phyloP scores from a whole-genome alignment of 768 basidiomycete genomes.

The Boletales sp. region DNA sequence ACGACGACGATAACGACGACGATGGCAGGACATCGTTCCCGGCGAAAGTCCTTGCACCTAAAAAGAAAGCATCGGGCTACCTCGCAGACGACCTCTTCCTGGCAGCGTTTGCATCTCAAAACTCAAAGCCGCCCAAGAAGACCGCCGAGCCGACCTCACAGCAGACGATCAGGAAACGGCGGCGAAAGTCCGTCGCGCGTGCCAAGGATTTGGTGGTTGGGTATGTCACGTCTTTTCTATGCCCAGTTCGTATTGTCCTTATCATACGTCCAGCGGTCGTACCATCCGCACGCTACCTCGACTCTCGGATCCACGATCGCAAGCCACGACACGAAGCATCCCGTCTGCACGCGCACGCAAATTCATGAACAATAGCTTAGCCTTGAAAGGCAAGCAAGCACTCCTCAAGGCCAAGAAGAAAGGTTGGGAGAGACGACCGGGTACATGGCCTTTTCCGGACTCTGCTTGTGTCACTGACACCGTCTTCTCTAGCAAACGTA shows the following conservation, averaged over 20 bases:
- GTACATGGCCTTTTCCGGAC: slow-evolving; percentile 34
- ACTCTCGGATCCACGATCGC: slow-evolving; percentile 24
- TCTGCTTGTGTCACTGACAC: background rate
- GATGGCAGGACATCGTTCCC: background rate
- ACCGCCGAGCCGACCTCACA: slow-evolving; percentile 21
- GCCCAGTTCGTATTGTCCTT: background rate
- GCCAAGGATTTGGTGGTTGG: slow-evolving; percentile 55
- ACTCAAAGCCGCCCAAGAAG: slow-evolving; percentile 12
- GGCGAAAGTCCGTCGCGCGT: slow-evolving; percentile 30
- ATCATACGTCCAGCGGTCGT: slow-evolving; percentile 41
- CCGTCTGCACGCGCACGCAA: slow-evolving; percentile 48
- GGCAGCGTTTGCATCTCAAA: slow-evolving; percentile 46
- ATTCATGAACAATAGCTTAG: slow-evolving; percentile 52
- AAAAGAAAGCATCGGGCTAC: slow-evolving; percentile 41
- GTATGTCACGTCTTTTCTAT: slow-evolving; percentile 29
- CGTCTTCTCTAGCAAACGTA: slow-evolving; percentile 42
- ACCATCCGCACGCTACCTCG: slow-evolving; percentile 48
- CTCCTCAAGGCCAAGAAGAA: slow-evolving; percentile 34
- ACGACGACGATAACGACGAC: slow-evolving; percentile 15
- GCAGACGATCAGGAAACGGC: slow-evolving; percentile 25
- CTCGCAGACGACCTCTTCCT: slow-evolving; percentile 66
- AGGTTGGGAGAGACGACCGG: slow-evolving; percentile 59
- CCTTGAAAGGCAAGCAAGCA: slow-evolving; percentile 37
- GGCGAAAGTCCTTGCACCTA: slow-evolving; percentile 4
- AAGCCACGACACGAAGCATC: slow-evolving; percentile 38